phyloP scores from a whole-genome alignment of 2,329 filamentous ascomycete species.

The Reticulascus tulasneorum region DNA sequence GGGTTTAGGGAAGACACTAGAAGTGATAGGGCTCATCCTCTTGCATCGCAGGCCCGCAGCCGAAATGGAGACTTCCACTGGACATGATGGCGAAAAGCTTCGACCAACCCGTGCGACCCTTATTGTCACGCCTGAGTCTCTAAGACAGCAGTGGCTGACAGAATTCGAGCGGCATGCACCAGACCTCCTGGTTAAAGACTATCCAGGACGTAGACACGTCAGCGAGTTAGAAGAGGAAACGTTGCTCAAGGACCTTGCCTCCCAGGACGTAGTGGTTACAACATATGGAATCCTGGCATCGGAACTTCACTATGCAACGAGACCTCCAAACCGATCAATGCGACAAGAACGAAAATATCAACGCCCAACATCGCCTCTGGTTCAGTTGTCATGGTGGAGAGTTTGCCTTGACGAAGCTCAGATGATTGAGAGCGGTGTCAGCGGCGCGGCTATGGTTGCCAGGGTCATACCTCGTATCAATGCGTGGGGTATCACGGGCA shows the following conservation, averaged over 20 bases:
- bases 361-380: constrained; percentile 68
- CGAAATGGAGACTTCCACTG: constrained; percentile 17
- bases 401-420: constrained; percentile 77
- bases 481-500: constrained; percentile 90
- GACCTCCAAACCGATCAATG: constrained; percentile 64
- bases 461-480: constrained; percentile 77
- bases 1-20: constrained; percentile 78
- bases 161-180: constrained; percentile 59
- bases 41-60: constrained; percentile 47
- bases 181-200: constrained; percentile 50
- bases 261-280: constrained; percentile 58
- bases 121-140: constrained; percentile 55
- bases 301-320: constrained; percentile 74
- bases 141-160: constrained; percentile 58
- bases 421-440: constrained; percentile 88
- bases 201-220: constrained; percentile 44
- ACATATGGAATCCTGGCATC: constrained; percentile 68
- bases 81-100: constrained; percentile 39
- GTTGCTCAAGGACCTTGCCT: constrained; percentile 40
- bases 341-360: constrained; percentile 64
- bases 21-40: constrained; percentile 67
- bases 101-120: constrained; percentile 52
- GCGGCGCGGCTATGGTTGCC: constrained; percentile 76
- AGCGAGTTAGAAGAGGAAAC: constrained; percentile 30
- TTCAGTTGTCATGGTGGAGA: constrained; percentile 84